Evolutionary conservation across 345 rosid species (phyloP), one percentile per base, ranked within the genome.

Genomic region (Geranium brycei): DNA sequence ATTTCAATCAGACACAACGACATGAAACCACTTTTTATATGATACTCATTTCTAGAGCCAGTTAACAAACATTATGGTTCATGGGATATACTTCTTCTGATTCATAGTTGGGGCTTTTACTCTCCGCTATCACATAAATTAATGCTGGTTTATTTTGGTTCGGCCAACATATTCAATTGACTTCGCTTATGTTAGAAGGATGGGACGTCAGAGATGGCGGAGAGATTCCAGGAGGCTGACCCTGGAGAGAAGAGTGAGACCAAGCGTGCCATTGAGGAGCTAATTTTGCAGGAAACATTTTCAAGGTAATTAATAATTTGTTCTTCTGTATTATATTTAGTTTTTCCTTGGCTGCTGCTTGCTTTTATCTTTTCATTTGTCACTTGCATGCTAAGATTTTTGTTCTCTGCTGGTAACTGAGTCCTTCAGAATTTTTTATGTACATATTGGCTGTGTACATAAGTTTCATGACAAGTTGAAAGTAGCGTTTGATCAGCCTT

Each of bases 211-310:
- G 71, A 75, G 3, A 60, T 57, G 59, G 14, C 17, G 35, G 40
- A 40, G 15, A 63, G 57, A 61, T 57, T 62, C 31, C 59, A 73
- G 67, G 80, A 71, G 67, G 73, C 75, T 47, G 71, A 62, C 64
- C 35, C 67, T 8, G 68, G 31, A 31, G 70, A 73, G 80, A 83
- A 63, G 71, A 66, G 61, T 70, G 81, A 76, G 63, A 68, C 83
- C 68, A 89, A 86, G 81, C 75, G 63, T 69, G 74, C 81, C 63
- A 90, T 93, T 73, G 97, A 83, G 74, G 87, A 69, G 74, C 83
- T 93, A 72, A 82, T 93, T 58, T 65, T 76, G 85, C 82, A 73
- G 77, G 95, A 86, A 77, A 87, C 84, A n/a, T 89, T 85, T 73
- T 81, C 96, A 47, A 80, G 99, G 97, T 92, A 86, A 69, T 73